A percentile compares a stretch with the other conserved stretches of the same genome.
These are phyloP conservation scores for Tetraselmis chui DNA, from an alignment of 139 green algal genomes.

Conservation along the genomic window DNA sequence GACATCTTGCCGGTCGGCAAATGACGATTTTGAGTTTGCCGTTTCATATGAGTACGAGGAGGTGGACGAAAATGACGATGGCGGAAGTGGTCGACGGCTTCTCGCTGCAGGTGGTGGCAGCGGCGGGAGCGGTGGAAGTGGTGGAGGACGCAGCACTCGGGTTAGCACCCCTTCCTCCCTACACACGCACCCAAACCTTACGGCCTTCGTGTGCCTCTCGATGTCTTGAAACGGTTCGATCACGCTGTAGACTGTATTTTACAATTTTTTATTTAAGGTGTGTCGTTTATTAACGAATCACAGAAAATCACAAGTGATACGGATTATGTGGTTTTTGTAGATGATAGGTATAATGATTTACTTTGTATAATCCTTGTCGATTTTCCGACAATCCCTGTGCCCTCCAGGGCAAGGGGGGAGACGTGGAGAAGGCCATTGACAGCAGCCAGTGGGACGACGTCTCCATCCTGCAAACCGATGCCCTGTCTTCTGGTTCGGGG, in stretches of 20 bases:
- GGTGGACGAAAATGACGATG: background rate
- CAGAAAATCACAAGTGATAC: too few relatives aligned
- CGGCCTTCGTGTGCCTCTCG: too few relatives aligned
- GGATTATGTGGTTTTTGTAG: too few relatives aligned
- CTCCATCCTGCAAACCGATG: background rate
- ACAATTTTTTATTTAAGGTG: too few relatives aligned
- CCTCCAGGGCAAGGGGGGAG: background rate
- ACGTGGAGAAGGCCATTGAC: background rate
- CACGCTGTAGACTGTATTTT: too few relatives aligned
- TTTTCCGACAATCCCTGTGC: background rate
- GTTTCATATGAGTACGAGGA: background rate
- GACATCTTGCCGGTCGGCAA: background rate
- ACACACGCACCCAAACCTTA: background rate
- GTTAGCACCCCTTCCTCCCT: background rate
- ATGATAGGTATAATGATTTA: too few relatives aligned
- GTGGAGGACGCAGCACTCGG: background rate
- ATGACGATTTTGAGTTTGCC: background rate
- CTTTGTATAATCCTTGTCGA: too few relatives aligned
- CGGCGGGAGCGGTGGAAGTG: too few relatives aligned
- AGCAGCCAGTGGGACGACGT: background rate
- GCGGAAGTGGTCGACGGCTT: background rate
- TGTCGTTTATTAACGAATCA: too few relatives aligned
- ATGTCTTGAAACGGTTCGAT: too few relatives aligned
- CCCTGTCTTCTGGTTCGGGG: background rate
- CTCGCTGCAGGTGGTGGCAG: background rate